phyloP scores from a whole-genome alignment of 495 filamentous ascomycete genomes.

The Aspergillus wentii region DNA sequence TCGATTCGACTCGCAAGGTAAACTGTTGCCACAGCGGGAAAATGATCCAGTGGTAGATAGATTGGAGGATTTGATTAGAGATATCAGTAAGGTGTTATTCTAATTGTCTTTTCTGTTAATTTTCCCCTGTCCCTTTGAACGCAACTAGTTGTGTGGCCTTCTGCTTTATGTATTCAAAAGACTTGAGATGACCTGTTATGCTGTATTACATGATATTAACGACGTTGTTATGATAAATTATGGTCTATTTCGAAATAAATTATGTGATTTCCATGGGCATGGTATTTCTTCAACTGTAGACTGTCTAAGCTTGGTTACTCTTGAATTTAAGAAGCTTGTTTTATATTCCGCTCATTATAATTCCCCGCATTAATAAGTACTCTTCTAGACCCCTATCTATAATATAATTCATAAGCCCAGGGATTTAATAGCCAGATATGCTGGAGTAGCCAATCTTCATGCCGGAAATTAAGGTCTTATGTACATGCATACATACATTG shows the following conservation, averaged over 20 bases:
- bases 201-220: not conserved
- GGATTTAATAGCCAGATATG: too few species aligned
- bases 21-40: slow-evolving; percentile 32
- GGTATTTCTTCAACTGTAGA: too few species aligned
- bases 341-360: too few species aligned
- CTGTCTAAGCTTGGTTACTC: too few species aligned
- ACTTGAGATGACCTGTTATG: slow-evolving; percentile 1
- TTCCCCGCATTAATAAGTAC: too few species aligned
- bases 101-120: slow-evolving; percentile 6
- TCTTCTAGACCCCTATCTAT: too few species aligned
- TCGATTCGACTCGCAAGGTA: slow-evolving; percentile 60
- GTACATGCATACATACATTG: slow-evolving; percentile 8
- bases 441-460: too few species aligned
- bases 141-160: not conserved
- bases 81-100: slow-evolving; percentile 21
- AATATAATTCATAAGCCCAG: too few species aligned
- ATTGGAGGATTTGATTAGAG: slow-evolving; percentile 34
- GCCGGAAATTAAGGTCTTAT: slow-evolving; percentile 6
- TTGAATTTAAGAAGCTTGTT: too few species aligned
- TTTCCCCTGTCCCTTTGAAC: slow-evolving; percentile 1
- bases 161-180: too few species aligned
- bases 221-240: not conserved
- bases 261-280: not conserved
- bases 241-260: not conserved
- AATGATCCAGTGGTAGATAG: slow-evolving; percentile 30